Base-by-base conservation (phyloP, 768 basidiomycete genomes). In the Amanita rimosa region DNA sequence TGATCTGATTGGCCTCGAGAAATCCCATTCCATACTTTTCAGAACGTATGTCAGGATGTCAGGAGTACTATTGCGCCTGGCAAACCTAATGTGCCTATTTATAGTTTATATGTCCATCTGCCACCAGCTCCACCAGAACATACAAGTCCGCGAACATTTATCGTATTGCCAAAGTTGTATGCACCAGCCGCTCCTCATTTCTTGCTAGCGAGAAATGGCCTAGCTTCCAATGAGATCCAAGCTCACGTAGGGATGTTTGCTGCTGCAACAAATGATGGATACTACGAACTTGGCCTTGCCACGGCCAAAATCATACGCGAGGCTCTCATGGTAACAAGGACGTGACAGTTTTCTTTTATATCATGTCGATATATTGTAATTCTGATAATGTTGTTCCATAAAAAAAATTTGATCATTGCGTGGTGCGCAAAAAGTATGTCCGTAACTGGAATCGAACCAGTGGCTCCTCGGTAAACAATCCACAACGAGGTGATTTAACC, bases 181-280 rank as follows among this genome's bases (percentile, higher is more conserved):
- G 69, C 76, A 14, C 68, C 69, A 19, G 63, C 72, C 40, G 68
- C 68, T 46, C 53, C 70, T 4, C 71, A 77, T 58, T 95, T 89
- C 59, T 52, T 74, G 10, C 74, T 82, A 14, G 75, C 79, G 2
- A 69, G 68, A 26, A 96, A 95, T 55, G 73, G 68, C 3, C 60
- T 83, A 21, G 85, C 83, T 0, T 52, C 71, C 19, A 85, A 92
- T 58, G 92, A 95, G 62, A 65, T 94, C 7, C 71, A 83, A 51
- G 92, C 89, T 5, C 93, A 97, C 60, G 87, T 79, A 31, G 82
- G 82, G 29, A 95, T 97, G 85, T 97, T 96, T 64, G 73, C 75
- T 50, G 74, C 78, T 4, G 74, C 70, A 54, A 80, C 78, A 19
- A 95, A 96, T 57, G 91, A 94, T 55, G 91, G 91, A 16, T 96